These are phyloP conservation scores for Taphrina sp. DNA, from an alignment of 1,139 yeast species.

Conservation along the genomic window DNA sequence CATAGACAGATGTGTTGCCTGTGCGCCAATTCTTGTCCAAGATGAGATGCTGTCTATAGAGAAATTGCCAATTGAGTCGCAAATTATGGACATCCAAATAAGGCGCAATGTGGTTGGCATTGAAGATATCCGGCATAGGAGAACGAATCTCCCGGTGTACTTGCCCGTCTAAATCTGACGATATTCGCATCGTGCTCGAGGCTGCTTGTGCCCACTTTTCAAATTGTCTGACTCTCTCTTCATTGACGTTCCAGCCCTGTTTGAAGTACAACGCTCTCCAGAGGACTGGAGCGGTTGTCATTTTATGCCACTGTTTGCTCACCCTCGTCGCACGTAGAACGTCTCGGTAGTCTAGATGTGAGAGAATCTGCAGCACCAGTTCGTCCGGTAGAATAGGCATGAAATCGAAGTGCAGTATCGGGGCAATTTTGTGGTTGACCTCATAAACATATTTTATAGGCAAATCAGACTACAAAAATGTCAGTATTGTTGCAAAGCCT, in stretches of 20 bases:
- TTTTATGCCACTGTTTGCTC: constrained; percentile 31
- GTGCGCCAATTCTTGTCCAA: constrained; percentile 35
- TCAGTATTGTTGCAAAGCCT: background rate
- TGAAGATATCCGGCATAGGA: constrained; percentile 15
- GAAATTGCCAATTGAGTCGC: constrained; percentile 33
- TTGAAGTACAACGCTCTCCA: constrained; percentile 34
- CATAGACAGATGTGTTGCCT: constrained; percentile 29
- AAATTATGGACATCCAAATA: constrained; percentile 12
- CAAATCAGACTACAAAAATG: background rate
- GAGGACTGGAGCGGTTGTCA: constrained; percentile 32
- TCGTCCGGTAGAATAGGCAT: constrained; percentile 34
- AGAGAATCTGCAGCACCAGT: constrained; percentile 27
- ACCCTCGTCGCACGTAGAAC: constrained; percentile 28
- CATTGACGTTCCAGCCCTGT: constrained; percentile 34
- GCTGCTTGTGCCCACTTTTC: constrained; percentile 31
- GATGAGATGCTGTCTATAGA: constrained; percentile 32
- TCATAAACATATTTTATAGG: constrained; percentile 25
- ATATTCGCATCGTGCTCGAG: constrained; percentile 4
- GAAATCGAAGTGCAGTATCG: constrained; percentile 23
- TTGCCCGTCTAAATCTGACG: constrained; percentile 13
- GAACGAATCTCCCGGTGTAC: constrained; percentile 9
- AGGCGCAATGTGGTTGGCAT: constrained; percentile 19
- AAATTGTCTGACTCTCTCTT: constrained; percentile 13
- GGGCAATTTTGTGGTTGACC: constrained; percentile 19
- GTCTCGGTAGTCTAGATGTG: constrained; percentile 30